Percentiles rank a stretch among this genome's conserved stretches.
Conservation (phyloP, 2,329 filamentous ascomycete species). For the Calonectria multiphialidica region DNA sequence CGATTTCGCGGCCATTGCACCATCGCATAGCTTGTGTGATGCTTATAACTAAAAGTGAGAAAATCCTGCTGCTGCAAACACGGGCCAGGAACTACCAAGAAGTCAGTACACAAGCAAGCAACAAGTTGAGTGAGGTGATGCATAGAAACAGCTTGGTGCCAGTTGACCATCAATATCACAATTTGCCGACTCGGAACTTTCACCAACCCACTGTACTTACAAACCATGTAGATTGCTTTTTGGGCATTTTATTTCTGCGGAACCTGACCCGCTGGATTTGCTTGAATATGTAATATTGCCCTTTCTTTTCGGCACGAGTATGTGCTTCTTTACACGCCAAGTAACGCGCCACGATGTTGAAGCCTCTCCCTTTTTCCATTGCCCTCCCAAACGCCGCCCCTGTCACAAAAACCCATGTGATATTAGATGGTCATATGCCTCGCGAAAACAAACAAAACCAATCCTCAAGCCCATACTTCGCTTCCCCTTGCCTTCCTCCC, state of each 20-base stretch:
- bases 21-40: no score
- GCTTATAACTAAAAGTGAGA: no score
- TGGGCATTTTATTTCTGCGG: background rate
- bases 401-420: slow-evolving; percentile 10
- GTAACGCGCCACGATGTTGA: background rate
- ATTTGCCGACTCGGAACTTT: no score
- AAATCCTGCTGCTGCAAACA: no score
- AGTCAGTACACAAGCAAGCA: no score
- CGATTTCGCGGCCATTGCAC: no score
- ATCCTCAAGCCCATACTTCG: slow-evolving; percentile 12
- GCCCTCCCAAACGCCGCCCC: slow-evolving; percentile 20
- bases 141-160: no score
- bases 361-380: background rate
- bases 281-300: background rate
- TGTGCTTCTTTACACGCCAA: slow-evolving; percentile 17
- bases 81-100: no score
- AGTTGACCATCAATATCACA: no score
- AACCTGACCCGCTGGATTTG: background rate
- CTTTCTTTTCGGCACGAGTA: slow-evolving; percentile 9
- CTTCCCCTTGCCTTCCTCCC: background rate
- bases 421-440: slow-evolving; percentile 6
- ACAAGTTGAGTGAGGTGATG: no score
- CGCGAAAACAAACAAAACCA: slow-evolving; percentile 21
- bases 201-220: no score
- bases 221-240: background rate